Evolutionary conservation across 1,284 basidiomycete species (phyloP).

Genomic region (Cryptococcus sp.): DNA sequence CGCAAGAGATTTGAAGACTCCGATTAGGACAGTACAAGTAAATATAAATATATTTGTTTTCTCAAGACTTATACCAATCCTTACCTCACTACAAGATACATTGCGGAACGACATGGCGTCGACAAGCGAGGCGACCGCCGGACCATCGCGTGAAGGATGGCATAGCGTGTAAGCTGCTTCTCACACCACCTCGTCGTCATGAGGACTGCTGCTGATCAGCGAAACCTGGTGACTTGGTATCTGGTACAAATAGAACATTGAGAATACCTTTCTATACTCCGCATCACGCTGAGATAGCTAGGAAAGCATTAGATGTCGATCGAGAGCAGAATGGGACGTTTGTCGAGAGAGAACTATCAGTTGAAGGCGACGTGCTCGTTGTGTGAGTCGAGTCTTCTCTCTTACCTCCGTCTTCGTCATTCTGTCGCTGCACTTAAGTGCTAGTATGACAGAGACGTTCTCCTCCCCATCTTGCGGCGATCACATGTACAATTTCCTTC

Average conservation of each 20-base stretch:
- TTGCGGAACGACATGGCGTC: too few species aligned
- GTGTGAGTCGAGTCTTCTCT: conserved; percentile 58
- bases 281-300: conserved; percentile 74
- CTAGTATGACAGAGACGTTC: too few species aligned
- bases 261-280: conserved; percentile 72
- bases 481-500: too few species aligned
- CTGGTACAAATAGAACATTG: conserved; percentile 60
- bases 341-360: conserved; percentile 67
- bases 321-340: conserved; percentile 74
- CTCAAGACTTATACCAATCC: too few species aligned
- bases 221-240: too few species aligned
- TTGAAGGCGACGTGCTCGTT: conserved; percentile 66
- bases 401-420: conserved; percentile 1
- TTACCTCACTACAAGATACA: too few species aligned
- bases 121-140: conserved; percentile 1
- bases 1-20: too few species aligned
- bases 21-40: too few species aligned
- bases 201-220: too few species aligned
- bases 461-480: too few species aligned
- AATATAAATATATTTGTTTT: too few species aligned
- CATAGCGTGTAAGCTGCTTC: conserved; percentile 33
- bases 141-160: conserved; percentile 28
- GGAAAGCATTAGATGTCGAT: conserved; percentile 80
- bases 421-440: too few species aligned
- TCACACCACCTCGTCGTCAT: not conserved